phyloP scores from a whole-genome alignment of 768 basidiomycete genomes.

The Auriculariales sp. region DNA sequence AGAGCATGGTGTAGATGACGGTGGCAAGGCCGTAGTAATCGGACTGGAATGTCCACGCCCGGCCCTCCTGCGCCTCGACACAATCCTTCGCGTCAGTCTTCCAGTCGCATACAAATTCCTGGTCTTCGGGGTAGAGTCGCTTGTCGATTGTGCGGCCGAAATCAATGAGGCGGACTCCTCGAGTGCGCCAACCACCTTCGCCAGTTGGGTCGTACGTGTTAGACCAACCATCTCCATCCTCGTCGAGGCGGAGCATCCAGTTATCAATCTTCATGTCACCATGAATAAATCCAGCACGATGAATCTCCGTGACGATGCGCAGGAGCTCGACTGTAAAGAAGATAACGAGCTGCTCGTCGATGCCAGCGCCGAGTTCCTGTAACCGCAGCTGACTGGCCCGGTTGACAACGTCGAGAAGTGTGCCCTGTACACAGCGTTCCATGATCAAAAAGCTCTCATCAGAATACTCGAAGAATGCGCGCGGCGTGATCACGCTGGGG shows the following conservation, averaged over 20 bases:
- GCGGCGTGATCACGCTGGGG: slow-evolving; percentile 60
- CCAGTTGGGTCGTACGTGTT: slow-evolving; percentile 65
- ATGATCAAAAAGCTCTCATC: slow-evolving; percentile 88
- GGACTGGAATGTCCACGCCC: slow-evolving; percentile 86
- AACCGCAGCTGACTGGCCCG: slow-evolving; percentile 61
- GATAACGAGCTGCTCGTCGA: slow-evolving; percentile 87
- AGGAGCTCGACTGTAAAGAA: slow-evolving; percentile 92
- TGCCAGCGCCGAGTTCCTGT: slow-evolving; percentile 55
- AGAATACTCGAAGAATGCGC: slow-evolving; percentile 64
- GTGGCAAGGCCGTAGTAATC: slow-evolving; percentile 96
- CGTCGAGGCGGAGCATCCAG: slow-evolving; percentile 69
- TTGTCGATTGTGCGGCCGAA: slow-evolving; percentile 94
- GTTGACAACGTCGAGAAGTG: slow-evolving; percentile 85
- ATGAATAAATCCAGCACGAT: slow-evolving; percentile 76
- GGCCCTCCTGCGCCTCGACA: slow-evolving; percentile 69
- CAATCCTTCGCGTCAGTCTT: slow-evolving; percentile 82
- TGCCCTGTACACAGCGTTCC: slow-evolving; percentile 82
- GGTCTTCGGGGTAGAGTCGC: slow-evolving; percentile 59
- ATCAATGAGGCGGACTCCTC: slow-evolving; percentile 89
- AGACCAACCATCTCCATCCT: slow-evolving; percentile 59
- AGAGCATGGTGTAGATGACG: slow-evolving; percentile 90
- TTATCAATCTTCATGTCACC: slow-evolving; percentile 99
- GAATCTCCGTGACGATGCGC: slow-evolving; percentile 68
- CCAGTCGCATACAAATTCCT: slow-evolving; percentile 82
- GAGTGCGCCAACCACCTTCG: slow-evolving; percentile 68